Conservation (phyloP, 2,329 filamentous ascomycete species). For the Claviceps maximensis region DNA sequence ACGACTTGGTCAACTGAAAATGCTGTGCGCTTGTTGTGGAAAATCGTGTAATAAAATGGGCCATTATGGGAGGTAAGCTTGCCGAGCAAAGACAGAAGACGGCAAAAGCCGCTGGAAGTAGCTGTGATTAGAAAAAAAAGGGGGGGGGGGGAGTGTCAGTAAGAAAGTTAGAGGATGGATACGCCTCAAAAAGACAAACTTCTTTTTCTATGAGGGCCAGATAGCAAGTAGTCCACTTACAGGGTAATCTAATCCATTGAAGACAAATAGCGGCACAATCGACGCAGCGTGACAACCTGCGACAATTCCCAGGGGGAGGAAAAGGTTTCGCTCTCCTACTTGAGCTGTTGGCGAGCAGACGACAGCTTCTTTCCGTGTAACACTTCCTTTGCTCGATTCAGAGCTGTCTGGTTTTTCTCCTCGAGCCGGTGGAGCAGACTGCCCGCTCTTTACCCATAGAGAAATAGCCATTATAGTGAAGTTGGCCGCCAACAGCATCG, state of each 20-base stretch:
- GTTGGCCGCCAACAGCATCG: constrained; percentile 91
- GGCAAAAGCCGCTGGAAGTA: constrained; percentile 45
- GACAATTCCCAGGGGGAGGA: constrained; percentile 62
- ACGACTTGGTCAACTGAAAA: constrained; percentile 69
- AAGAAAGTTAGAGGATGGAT: neutral
- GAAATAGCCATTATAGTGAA: constrained; percentile 93
- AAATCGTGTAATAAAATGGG: constrained; percentile 36
- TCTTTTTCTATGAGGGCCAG: neutral
- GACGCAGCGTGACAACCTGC: constrained; percentile 62
- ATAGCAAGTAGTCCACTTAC: constrained; percentile 33
- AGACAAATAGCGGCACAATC: constrained; percentile 69
- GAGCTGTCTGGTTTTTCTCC: neutral
- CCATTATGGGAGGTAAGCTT: constrained; percentile 43
- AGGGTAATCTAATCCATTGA: constrained; percentile 57
- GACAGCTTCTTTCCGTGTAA: constrained; percentile 20
- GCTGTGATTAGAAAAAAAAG: constrained; percentile 25
- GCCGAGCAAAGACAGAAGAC: constrained; percentile 42
- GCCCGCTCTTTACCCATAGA: constrained; percentile 84
- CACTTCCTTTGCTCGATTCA: neutral
- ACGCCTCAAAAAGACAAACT: neutral
- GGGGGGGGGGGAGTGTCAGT: no score
- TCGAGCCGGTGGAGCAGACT: constrained; percentile 13
- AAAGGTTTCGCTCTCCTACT: constrained; percentile 49
- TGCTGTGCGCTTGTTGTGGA: constrained; percentile 51
- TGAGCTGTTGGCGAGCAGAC: neutral